Base-by-base conservation (phyloP, 345 rosid species). In the Trapa incisa region DNA sequence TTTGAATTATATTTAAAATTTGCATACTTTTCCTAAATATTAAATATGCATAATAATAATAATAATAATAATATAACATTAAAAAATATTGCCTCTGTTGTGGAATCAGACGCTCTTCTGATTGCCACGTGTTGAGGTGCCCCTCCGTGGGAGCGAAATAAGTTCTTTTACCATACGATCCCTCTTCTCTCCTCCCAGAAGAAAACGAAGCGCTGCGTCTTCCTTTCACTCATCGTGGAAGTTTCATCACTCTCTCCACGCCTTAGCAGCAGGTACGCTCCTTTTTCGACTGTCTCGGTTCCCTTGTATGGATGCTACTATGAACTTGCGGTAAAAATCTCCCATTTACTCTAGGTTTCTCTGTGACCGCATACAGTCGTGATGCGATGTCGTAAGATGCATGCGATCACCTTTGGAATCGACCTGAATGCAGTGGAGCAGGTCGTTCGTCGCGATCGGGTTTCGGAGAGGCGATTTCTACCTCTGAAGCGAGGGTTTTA, bases 361-460 rank as follows among this genome's bases (percentile, higher is more conserved):
- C 10, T 32, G 63, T 58, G 37, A 57, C 11, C 37, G 32, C 35
- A 29, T 57, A 1, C 62, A 7, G 62, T 57, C 37, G 12, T 12
- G 62, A 58, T 58, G 63, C 63, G 63, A 38, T 58, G 35, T 35
- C 63, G 63, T 58, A 58, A 58, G 63, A 58, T 8, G 63, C 37
- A 35, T 9, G 63, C 63, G 16, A 5, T 58, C 16, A 9, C 35
- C 35, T 3, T 22, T 29, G 60, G 60, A n/a, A 29, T 54, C 60
- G 60, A 54, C 33, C 32, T 54, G 60, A 54, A 54, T 6, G 60
- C 63, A 32, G 33, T 1, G 63, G 63, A 35, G 9, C 38, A 37
- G 10, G 15, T 58, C 5, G 63, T 12, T 58, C 35, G 63, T 58
- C 15, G 37, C 38, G 63, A 8, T 33, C 38, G 7, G 63, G 38